Evolutionary conservation across 1,139 yeast genomes (phyloP).

Genomic region (Lodderomyces elongisporus): DNA sequence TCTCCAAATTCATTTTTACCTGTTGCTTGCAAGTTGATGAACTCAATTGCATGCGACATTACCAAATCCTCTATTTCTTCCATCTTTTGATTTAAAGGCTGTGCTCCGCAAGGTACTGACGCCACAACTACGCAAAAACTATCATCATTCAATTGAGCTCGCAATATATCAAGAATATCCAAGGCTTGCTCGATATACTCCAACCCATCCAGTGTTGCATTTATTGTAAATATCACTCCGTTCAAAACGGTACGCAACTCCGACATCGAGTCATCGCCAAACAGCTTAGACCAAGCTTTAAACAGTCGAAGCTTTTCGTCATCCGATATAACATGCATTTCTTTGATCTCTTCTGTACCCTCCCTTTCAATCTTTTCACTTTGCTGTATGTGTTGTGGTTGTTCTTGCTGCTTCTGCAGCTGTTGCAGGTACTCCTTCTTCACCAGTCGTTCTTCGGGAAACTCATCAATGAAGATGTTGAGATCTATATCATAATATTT

Average conservation of each 20-base stretch:
- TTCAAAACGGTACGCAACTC: conserved; percentile 37
- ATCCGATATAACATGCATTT: too few species aligned
- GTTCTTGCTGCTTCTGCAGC: too few species aligned
- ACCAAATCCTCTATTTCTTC: conserved; percentile 29
- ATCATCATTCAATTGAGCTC: conserved; percentile 13
- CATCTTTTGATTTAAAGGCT: conserved; percentile 4
- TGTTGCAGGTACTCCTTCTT: background rate
- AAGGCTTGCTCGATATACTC: conserved; percentile 16
- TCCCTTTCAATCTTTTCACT: too few species aligned
- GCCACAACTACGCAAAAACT: conserved; percentile 28
- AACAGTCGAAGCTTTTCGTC: conserved; percentile 15
- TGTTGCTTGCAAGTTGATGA: conserved; percentile 18
- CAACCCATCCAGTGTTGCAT: conserved; percentile 16
- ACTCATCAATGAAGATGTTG: conserved; percentile 38
- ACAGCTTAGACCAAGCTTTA: conserved; percentile 28
- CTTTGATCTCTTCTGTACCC: too few species aligned
- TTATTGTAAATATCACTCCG: conserved; percentile 34
- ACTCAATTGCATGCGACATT: conserved; percentile 29
- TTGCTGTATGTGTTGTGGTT: too few species aligned
- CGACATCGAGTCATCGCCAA: conserved; percentile 23
- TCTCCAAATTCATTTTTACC: conserved; percentile 27
- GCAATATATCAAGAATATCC: conserved; percentile 14
- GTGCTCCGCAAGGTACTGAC: conserved; percentile 7
- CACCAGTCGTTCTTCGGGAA: conserved; percentile 19
- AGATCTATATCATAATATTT: conserved; percentile 28